Base-by-base conservation (phyloP, 2,329 filamentous ascomycete genomes). In the Hypoxylon sp. region DNA sequence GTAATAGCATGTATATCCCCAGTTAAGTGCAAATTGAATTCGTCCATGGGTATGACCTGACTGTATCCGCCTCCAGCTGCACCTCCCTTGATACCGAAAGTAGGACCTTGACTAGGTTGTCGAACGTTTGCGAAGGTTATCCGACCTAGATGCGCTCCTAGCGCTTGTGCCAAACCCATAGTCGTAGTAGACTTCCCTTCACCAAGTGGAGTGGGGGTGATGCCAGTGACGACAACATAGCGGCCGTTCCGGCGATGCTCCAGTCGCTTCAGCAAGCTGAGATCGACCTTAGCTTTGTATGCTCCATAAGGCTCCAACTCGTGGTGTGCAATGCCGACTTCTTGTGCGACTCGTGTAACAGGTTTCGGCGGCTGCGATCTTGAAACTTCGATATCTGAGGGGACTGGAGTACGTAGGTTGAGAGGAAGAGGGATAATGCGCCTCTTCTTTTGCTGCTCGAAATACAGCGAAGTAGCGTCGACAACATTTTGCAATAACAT, bases 21-120 rank as follows among this genome's bases (percentile, higher is more conserved):
- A 59, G 96, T 99, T 75, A 99, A 83, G 79, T 99, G 96, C 76
- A 99, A 84, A 81, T 99, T 99, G 85, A 99, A 99, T 80, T 99
- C 96, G 74, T 99, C 96, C 96, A 99, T 99, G 63, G 96, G 96
- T 74, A 99, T 98, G 76, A 99, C 96, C 80, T 99, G 96, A 79
- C 93, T 97, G 87, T 98, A 99, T 39, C 96, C 96, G 79, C 96
- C 96, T 75, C 96, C 96, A 61, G 96, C 96, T 64, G 96, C 96
- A 75, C 96, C 96, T 68, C 96, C 96, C 85, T 99, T 99, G 86
- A 99, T 98, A 75, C 96, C 96, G 78, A 99, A 99, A 0, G 96
- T 99, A 60, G 96, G 96, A 3, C 96, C 96, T 82, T 98, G 96
- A 74, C 93, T 97, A 53, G 96, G 96, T 78, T 99, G 96, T 65